Evolutionary conservation across 2,329 filamentous ascomycete species (phyloP).

Genomic region (Didymella pinodella): DNA sequence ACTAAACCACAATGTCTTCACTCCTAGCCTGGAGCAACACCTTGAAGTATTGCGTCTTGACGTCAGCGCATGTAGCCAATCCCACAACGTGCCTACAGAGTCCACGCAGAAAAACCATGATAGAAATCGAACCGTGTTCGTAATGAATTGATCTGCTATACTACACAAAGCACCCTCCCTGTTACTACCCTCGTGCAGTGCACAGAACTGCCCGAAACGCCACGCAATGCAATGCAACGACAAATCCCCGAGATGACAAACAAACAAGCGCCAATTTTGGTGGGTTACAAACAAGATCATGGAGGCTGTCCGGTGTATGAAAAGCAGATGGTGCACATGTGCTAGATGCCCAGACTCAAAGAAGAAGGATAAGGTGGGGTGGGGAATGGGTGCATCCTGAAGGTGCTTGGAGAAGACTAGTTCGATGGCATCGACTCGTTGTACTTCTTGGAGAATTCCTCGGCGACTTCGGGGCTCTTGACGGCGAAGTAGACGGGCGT

Average conservation of each 20-base stretch:
- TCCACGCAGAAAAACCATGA: neutral
- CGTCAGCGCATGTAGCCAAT: too few species aligned
- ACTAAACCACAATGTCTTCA: too few species aligned
- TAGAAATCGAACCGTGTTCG: slow-evolving; percentile 3
- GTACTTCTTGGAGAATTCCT: slow-evolving; percentile 42
- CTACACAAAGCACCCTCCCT: slow-evolving; percentile 15
- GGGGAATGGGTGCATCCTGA: neutral
- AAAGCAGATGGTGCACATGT: slow-evolving; percentile 1
- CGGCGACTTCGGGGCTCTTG: slow-evolving; percentile 40
- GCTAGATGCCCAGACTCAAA: neutral
- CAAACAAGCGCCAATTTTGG: slow-evolving; percentile 20
- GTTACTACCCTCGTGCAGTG: slow-evolving; percentile 4
- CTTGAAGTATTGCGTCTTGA: too few species aligned
- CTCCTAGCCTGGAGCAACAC: too few species aligned
- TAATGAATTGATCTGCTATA: slow-evolving; percentile 11
- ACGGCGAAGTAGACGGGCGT: slow-evolving; percentile 36
- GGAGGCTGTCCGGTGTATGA: neutral
- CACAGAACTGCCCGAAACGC: slow-evolving; percentile 23
- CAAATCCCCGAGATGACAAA: slow-evolving; percentile 11
- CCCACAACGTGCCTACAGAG: neutral
- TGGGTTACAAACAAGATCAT: slow-evolving; percentile 7
- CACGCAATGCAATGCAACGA: slow-evolving; percentile 30
- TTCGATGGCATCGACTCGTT: slow-evolving; percentile 36
- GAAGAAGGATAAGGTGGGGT: neutral
- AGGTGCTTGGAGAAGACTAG: slow-evolving; percentile 10